These are phyloP conservation scores for Phylloporus sp. DNA, from an alignment of 768 basidiomycete genomes.

Conservation along the genomic window DNA sequence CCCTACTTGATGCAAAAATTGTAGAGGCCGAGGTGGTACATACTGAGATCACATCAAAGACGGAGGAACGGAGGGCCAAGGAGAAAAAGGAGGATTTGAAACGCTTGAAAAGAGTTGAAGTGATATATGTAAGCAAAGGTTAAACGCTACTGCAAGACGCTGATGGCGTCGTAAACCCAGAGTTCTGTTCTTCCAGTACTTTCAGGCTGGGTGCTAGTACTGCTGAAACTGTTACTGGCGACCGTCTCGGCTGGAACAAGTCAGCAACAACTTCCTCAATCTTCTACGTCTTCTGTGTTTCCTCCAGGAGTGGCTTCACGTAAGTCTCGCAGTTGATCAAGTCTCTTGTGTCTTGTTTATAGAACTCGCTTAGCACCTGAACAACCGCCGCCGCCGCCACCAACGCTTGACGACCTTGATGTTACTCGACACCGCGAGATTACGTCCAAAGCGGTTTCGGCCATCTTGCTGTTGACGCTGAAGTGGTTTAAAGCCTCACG, in stretches of 20 bases:
- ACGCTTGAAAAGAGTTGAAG: slow-evolving; percentile 84
- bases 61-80: slow-evolving; percentile 59
- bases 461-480: slow-evolving; percentile 81
- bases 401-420: slow-evolving; percentile 87
- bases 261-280: slow-evolving; percentile 53
- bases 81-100: slow-evolving; percentile 77
- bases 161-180: slow-evolving; percentile 38
- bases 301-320: slow-evolving; percentile 68
- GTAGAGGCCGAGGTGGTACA: slow-evolving; percentile 56
- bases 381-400: slow-evolving; percentile 60
- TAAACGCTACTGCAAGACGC: background rate
- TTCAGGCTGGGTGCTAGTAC: slow-evolving; percentile 87
- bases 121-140: slow-evolving; percentile 75
- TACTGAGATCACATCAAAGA: slow-evolving; percentile 44
- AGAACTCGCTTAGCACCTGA: slow-evolving; percentile 46
- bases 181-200: slow-evolving; percentile 78
- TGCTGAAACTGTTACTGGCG: slow-evolving; percentile 88
- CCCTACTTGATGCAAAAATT: slow-evolving; percentile 68
- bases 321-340: slow-evolving; percentile 30
- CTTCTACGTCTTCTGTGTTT: slow-evolving; percentile 66
- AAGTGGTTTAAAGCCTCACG: slow-evolving; percentile 99
- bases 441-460: slow-evolving; percentile 95
- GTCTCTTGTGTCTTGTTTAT: background rate
- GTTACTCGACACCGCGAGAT: slow-evolving; percentile 95
- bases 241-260: slow-evolving; percentile 82